Percentiles rank a stretch among this genome's conserved stretches.
Conservation (phyloP, 345 rosid genomes). For the Kernera saxatilis region DNA sequence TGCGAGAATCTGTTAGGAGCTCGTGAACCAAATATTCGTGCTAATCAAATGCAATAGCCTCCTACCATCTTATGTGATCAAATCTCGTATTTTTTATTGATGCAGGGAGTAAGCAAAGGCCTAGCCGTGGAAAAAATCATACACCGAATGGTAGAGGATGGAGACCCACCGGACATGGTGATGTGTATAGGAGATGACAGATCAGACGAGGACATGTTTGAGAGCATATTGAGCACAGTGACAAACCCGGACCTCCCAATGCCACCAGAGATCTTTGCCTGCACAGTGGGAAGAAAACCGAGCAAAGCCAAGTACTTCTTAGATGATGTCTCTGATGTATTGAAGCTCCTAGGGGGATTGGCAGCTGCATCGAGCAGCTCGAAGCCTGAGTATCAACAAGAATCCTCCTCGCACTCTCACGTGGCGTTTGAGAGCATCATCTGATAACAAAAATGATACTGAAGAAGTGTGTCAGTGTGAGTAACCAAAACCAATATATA, state of each 20-base stretch:
- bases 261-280: constrained; percentile 74
- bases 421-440: constrained; percentile 61
- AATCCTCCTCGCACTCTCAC: constrained; percentile 12
- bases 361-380: constrained; percentile 43
- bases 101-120: constrained; percentile 89
- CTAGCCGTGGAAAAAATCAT: constrained; percentile 65
- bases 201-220: constrained; percentile 94
- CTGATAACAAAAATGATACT: constrained; percentile 19
- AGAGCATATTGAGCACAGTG: constrained; percentile 56
- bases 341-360: constrained; percentile 68
- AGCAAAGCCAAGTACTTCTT: constrained; percentile 90
- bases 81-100: background rate
- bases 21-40: background rate
- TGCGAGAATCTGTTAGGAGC: background rate
- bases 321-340: constrained; percentile 55
- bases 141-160: constrained; percentile 42
- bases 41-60: background rate
- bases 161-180: constrained; percentile 66
- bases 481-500: constrained; percentile 10
- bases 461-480: background rate
- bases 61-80: background rate
- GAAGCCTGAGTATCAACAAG: constrained; percentile 35
- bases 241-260: constrained; percentile 45
- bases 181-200: constrained; percentile 87
- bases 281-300: constrained; percentile 83